These are phyloP conservation scores for Parsonsia alboflavescens DNA, from an alignment of 257 asterid species.

Conservation along the genomic window DNA sequence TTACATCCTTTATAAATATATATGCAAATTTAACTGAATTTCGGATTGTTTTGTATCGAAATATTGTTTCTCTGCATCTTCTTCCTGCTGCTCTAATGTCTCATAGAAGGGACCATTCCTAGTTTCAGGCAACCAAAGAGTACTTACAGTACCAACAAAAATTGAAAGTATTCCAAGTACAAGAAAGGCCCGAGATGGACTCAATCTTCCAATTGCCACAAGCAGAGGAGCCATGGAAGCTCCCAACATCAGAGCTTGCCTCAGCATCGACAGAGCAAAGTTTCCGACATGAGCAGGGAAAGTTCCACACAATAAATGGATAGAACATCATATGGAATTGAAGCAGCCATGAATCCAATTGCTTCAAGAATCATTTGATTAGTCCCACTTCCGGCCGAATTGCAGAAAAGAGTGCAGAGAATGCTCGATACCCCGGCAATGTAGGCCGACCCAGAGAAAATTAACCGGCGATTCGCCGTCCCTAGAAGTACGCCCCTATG, in stretches of 20 bases:
- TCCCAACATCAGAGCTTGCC: slow-evolving; percentile 12
- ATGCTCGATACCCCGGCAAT: not conserved
- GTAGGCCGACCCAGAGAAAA: not conserved
- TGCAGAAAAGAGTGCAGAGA: slow-evolving; percentile 1
- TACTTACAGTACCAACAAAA: not conserved
- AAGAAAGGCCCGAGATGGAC: not conserved
- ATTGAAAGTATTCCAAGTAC: not conserved
- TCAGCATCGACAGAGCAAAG: not conserved
- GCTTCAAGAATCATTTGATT: slow-evolving; percentile 5
- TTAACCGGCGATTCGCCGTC: not conserved
- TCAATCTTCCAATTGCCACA: slow-evolving; percentile 12
- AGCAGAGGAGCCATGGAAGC: slow-evolving; percentile 5
- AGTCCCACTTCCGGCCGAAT: not conserved
- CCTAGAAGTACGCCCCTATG: slow-evolving; percentile 42
- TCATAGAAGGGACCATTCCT: not conserved
- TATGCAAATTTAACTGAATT: not conserved
- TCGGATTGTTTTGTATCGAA: not conserved
- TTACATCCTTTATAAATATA: not conserved
- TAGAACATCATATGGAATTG: slow-evolving; percentile 5
- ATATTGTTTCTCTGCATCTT: not conserved
- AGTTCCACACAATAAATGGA: slow-evolving; percentile 5
- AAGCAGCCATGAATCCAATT: not conserved
- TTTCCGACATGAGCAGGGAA: slow-evolving; percentile 2
- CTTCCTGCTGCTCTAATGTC: slow-evolving; percentile 11
- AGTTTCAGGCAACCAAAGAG: slow-evolving; percentile 10